Percentiles rank a stretch among this genome's conserved stretches.
Evolutionary conservation across 2,329 filamentous ascomycete species (phyloP).

Genomic region (Xylariaceae sp.): DNA sequence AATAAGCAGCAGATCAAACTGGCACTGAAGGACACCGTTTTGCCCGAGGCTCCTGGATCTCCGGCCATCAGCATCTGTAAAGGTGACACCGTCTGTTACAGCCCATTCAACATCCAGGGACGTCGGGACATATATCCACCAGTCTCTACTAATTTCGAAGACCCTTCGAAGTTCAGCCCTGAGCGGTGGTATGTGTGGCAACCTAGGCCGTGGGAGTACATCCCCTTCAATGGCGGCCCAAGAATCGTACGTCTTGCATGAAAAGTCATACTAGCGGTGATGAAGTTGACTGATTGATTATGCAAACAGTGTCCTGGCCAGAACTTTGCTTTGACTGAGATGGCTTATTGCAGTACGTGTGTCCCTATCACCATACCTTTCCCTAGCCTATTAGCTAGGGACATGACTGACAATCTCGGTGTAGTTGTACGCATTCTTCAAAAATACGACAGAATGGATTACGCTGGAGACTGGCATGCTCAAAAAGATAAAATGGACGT

Average conservation of each 20-base stretch:
- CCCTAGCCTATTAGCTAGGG: background rate
- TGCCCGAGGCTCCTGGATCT: constrained; percentile 22
- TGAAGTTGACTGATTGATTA: constrained; percentile 3
- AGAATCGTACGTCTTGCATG: constrained; percentile 35
- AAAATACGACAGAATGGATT: constrained; percentile 19
- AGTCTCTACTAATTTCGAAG: constrained; percentile 16
- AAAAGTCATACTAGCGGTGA: background rate
- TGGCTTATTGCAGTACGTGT: constrained; percentile 18
- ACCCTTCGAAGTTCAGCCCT: constrained; percentile 19
- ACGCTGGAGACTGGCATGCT: constrained; percentile 20
- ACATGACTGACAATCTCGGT: background rate
- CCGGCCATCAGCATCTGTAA: constrained; percentile 16
- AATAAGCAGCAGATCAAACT: constrained; percentile 27
- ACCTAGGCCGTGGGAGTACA: constrained; percentile 43
- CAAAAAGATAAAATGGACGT: constrained; percentile 16
- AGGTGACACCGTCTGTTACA: constrained; percentile 16
- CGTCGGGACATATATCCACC: constrained; percentile 20
- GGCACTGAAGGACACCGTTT: constrained; percentile 39
- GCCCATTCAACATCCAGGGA: constrained; percentile 11
- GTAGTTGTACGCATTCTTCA: constrained; percentile 20
- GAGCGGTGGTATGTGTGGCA: constrained; percentile 37
- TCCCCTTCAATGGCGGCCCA: constrained; percentile 56
- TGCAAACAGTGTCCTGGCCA: constrained; percentile 18
- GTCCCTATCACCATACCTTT: background rate
- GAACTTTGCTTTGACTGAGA: constrained; percentile 23